Evolutionary conservation across 192 early-diverging fungal species (phyloP), one percentile per base, ranked within the genome.

Genomic region (Chytriomyces sp.): DNA sequence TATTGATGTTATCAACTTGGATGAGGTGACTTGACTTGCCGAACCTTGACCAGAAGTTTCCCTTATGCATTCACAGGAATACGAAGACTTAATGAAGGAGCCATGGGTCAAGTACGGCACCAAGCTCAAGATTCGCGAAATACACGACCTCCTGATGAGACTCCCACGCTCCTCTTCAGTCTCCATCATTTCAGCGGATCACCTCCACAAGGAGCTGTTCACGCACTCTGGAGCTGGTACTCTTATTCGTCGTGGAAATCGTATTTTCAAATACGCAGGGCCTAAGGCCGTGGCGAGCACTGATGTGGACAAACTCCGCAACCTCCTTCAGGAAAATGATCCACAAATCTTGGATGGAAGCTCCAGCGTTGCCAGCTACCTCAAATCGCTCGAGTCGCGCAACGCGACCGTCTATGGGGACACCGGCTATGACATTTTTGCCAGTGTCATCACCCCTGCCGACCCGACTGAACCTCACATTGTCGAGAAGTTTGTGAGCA

Each of bases 131-230:
- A 93, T 99, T 52, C 88, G 84, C 66, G 94, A 99, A 81, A 96
- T 96, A 75, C 95, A 96, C 82, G 98, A 99, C 80, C 87, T 99
- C 7, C 86, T 99, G 31, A 95, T 96, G 81, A 89, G 90, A 49
- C 87, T 99, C 62, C 98, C 98, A 14, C 91, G 95, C n/a, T 91
- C 93, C 63, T 98, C 96, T 6, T 99, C 98, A 5, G 98, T 99
- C 25, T 96, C 98, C 56, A 99, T 98, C 75, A 99, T 98, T 74
- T 98, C 98, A 52, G 94, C 96, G 54, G 94, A 96, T 71, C 93
- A 99, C 70, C 83, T 99, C 39, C 98, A 98, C 84, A 99, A 99
- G 86, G 98, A 99, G 81, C 84, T 99, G 54, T 99, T 99, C 68
- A 99, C 98, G 37, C 93, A 98, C 79, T 89, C 86, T 64, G 96